Percentiles rank a stretch among this genome's conserved stretches.
Conservation (phyloP, 2,329 filamentous ascomycete genomes). For the Fusarium piperis region DNA sequence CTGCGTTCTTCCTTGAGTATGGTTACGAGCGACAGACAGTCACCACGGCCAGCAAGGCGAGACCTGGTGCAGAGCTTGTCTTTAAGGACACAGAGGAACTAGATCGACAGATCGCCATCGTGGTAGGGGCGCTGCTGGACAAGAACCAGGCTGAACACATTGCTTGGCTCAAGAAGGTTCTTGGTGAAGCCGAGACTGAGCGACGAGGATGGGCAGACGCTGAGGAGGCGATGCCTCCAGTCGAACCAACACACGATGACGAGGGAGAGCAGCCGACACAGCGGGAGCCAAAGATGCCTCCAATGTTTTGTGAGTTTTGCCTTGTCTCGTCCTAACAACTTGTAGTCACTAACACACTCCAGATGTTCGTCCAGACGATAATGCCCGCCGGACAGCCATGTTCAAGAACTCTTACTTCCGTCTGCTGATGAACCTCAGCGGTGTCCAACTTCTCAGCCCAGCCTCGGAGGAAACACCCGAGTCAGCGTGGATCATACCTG, state of each 20-base stretch:
- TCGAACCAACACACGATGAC: slow-evolving; percentile 48
- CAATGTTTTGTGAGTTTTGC: slow-evolving; percentile 47
- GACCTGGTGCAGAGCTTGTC: slow-evolving; percentile 82
- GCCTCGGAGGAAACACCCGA: slow-evolving; percentile 75
- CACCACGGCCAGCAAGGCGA: slow-evolving; percentile 66
- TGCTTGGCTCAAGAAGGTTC: slow-evolving; percentile 81
- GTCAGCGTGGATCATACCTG: slow-evolving; percentile 81
- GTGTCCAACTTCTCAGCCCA: slow-evolving; percentile 68
- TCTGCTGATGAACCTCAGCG: slow-evolving; percentile 81
- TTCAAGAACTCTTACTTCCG: slow-evolving; percentile 91
- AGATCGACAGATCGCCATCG: slow-evolving; percentile 80
- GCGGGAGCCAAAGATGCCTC: slow-evolving; percentile 43
- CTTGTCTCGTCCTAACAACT: neutral
- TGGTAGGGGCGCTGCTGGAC: slow-evolving; percentile 81
- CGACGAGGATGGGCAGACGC: slow-evolving; percentile 81
- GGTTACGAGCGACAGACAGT: slow-evolving; percentile 88
- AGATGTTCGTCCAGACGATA: slow-evolving; percentile 72
- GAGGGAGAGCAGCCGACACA: slow-evolving; percentile 41
- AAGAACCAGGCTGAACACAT: slow-evolving; percentile 79
- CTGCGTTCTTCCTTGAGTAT: slow-evolving; percentile 87
- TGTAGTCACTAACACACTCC: slow-evolving; percentile 42
- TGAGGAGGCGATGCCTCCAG: slow-evolving; percentile 65
- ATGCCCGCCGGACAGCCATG: slow-evolving; percentile 75
- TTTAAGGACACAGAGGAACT: slow-evolving; percentile 77
- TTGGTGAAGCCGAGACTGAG: slow-evolving; percentile 75